phyloP scores from a whole-genome alignment of 2,329 filamentous ascomycete species.

The Helminthosporium solani region DNA sequence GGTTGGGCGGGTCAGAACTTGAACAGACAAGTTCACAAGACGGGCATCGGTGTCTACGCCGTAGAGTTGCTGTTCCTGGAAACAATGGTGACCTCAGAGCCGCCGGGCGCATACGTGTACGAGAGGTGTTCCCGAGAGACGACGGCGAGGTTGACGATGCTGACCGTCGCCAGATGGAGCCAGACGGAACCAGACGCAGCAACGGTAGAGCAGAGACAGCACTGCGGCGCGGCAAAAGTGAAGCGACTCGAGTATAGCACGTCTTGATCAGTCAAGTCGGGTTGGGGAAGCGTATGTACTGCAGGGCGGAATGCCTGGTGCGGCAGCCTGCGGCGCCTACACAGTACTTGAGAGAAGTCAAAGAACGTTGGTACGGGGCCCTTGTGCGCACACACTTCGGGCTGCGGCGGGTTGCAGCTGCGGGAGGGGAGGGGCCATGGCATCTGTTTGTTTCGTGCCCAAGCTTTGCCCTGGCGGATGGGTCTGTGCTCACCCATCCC shows the following conservation, averaged over 20 bases:
- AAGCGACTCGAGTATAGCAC: neutral
- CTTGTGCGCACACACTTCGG: conserved; percentile 39
- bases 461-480: conserved; percentile 12
- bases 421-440: conserved; percentile 22
- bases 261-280: neutral
- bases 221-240: conserved; percentile 18
- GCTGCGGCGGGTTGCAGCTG: conserved; percentile 30
- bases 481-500: conserved; percentile 6
- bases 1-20: conserved; percentile 20
- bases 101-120: conserved; percentile 44
- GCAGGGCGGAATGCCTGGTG: conserved; percentile 35
- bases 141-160: conserved; percentile 23
- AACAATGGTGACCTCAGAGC: conserved; percentile 34
- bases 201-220: conserved; percentile 13
- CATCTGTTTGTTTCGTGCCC: conserved; percentile 31
- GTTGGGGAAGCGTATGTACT: conserved; percentile 9
- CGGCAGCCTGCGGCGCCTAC: conserved; percentile 35
- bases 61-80: conserved; percentile 30
- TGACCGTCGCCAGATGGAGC: conserved; percentile 16
- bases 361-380: conserved; percentile 28
- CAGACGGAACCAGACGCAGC: conserved; percentile 18
- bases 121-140: conserved; percentile 36
- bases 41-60: conserved; percentile 33
- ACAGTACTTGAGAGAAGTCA: conserved; percentile 38
- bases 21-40: conserved; percentile 23